Percentiles rank a stretch among this genome's conserved stretches.
These are phyloP conservation scores for Apiospora marii DNA, from an alignment of 2,329 filamentous ascomycete genomes.

Conservation along the genomic window DNA sequence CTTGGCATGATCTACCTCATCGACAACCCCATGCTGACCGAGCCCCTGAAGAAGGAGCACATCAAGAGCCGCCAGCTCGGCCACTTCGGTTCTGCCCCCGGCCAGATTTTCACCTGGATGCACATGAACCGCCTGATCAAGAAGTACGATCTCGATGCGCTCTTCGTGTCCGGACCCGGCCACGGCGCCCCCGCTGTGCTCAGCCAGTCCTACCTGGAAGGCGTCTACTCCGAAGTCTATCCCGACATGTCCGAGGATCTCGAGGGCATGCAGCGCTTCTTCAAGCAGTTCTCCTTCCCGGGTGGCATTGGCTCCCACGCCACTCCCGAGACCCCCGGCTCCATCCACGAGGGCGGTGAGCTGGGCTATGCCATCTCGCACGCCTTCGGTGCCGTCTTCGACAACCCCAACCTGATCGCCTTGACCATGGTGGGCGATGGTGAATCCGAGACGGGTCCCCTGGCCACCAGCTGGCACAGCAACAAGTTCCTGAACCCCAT, in stretches of 20 bases:
- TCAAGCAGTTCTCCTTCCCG: constrained; percentile 85
- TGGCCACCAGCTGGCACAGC: constrained; percentile 83
- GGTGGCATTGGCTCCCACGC: constrained; percentile 81
- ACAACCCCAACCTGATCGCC: constrained; percentile 77
- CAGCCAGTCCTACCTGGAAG: constrained; percentile 79
- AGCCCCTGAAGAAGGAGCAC: constrained; percentile 73
- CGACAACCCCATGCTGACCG: constrained; percentile 74
- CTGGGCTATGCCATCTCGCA: constrained; percentile 84
- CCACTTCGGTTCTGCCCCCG: constrained; percentile 83
- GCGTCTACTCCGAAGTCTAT: constrained; percentile 80
- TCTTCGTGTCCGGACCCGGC: constrained; percentile 80
- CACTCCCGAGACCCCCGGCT: constrained; percentile 80
- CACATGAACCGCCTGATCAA: constrained; percentile 85
- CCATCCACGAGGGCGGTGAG: constrained; percentile 81
- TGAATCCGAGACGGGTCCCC: constrained; percentile 81
- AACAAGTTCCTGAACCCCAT: constrained; percentile 85
- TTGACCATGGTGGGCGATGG: constrained; percentile 83
- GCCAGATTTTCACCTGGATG: constrained; percentile 82
- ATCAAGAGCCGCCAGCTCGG: constrained; percentile 78
- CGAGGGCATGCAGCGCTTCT: constrained; percentile 76
- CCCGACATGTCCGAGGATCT: constrained; percentile 74
- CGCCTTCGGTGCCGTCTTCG: constrained; percentile 79
- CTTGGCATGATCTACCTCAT: constrained; percentile 83
- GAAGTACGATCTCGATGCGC: constrained; percentile 76
- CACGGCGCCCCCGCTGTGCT: constrained; percentile 81